Base-by-base conservation (phyloP, 2,329 filamentous ascomycete species). In the Pseudogymnoascus sp. region DNA sequence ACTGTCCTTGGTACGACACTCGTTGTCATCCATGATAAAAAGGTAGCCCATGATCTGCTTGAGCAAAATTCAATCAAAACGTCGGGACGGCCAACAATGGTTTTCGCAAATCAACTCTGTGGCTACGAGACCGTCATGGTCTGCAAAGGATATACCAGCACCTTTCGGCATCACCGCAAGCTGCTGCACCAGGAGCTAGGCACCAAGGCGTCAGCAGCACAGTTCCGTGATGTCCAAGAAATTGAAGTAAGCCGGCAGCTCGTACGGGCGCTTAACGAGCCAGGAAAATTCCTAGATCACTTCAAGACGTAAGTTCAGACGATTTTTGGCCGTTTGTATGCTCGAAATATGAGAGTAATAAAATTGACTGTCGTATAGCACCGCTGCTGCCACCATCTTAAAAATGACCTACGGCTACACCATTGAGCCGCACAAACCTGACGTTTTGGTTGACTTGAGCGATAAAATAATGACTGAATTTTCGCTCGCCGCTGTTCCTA, bases 1-100 rank as follows among this genome's bases (percentile, higher is more conserved):
- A 73, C 71, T 0, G 72, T 75, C 0, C 66, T 77, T 54, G 76
- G 77, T 7, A 70, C 73, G 65, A 75, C 74, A 0, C 67, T 78
- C 0, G 68, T 78, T 34, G 74, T 78, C 48, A 45, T 78, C 45
- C 74, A 77, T 63, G 73, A 77, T 54, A 67, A 63, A 11, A 62
- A 70, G 4, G 54, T 71, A 1, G 75, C 75, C 3, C 60, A 69
- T 31, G 75, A 77, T n/a, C 64, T 79, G 0, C 62, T 79, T 19
- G 62, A 67, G n/a, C 51, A 61, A 25, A 19, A 19, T 3, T 74
- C 74, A 0, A 66, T 72, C 3, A 75, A 73, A 60, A 74, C 75
- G 0, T 76, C 76, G 1, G 67, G 67, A 0, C 70, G 76, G 6
- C 73, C 76, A 0, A 65, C 36, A 2, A 67, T 71, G 34, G 63